Base-by-base conservation (phyloP, 2,329 filamentous ascomycete genomes). In the Talaromyces funiculosus region DNA sequence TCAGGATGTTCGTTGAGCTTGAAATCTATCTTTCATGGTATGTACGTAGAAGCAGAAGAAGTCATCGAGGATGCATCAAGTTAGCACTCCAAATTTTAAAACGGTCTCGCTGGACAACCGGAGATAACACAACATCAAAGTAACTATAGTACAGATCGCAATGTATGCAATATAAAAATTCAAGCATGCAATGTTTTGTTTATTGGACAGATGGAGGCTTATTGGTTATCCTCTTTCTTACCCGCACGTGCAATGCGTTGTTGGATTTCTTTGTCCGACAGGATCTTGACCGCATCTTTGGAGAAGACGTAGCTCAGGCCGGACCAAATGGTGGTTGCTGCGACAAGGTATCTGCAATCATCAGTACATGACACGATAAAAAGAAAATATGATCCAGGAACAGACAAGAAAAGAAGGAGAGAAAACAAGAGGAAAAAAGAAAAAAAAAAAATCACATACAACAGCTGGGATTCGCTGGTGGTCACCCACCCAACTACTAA, bases 231-330 rank as follows among this genome's bases (percentile, higher is more conserved):
- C 22, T 54, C 51, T 8, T 54, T 54, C 33, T 40, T 54, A 35
- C 51, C 29, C 7, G 51, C 72, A 59, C 69, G 67, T 6, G 69
- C 67, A 56, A 73, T 68, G 51, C 71, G 71, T 61, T 69, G 71
- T 56, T 76, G 72, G 18, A 75, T 66, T 57, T 78, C 75, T 53
- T 77, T 69, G 43, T 79, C 76, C 14, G 73, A 78, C 43, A 97
- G 73, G 60, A 97, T 97, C 73, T 89, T 95, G 33, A 97, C 92
- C 0, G 92, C 93, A 68, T 96, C 89, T 73, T 94, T 96, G 66
- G 86, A 90, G 72, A 88, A 95, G 6, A 96, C 82, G 72, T 99
- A 99, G 73, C 92, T 96, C 14, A 92, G 81, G 7, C 94, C 94
- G 64, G 92, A 97, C 90, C 92, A 97, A 5, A 96, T 76, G 0